Evolutionary conservation across 2,329 filamentous ascomycete genomes (phyloP).

Genomic region (Xylaria sp.): DNA sequence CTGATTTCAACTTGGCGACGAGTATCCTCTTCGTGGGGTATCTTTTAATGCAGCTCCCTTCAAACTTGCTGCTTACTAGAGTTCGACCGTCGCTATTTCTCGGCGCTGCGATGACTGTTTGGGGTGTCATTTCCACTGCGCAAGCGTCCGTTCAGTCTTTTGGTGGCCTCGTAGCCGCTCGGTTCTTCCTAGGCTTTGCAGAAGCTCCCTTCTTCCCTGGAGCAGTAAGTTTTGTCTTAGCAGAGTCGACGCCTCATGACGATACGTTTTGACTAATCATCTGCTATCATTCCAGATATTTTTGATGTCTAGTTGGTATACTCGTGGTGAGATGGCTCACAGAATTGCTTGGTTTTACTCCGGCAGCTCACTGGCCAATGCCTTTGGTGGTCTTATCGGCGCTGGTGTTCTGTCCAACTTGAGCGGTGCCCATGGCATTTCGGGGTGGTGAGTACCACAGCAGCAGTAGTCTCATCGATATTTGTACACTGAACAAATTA

Average conservation of each 20-base stretch:
- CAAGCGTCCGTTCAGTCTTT: slow-evolving; percentile 59
- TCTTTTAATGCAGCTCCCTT: slow-evolving; percentile 69
- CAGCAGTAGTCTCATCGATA: neutral
- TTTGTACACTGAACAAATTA: neutral
- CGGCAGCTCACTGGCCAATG: slow-evolving; percentile 59
- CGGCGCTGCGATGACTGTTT: slow-evolving; percentile 55
- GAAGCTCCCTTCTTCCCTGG: slow-evolving; percentile 64
- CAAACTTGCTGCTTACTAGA: slow-evolving; percentile 66
- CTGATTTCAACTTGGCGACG: slow-evolving; percentile 66
- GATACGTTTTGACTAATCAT: slow-evolving; percentile 11
- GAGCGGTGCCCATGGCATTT: slow-evolving; percentile 51
- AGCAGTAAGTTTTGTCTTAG: slow-evolving; percentile 41
- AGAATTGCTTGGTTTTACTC: slow-evolving; percentile 60
- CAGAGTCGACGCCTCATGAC: neutral
- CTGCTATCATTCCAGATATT: slow-evolving; percentile 47
- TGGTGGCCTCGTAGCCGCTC: slow-evolving; percentile 54
- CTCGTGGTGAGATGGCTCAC: slow-evolving; percentile 54
- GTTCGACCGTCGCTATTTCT: slow-evolving; percentile 65
- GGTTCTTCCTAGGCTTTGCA: slow-evolving; percentile 60
- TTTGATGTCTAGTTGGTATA: slow-evolving; percentile 59
- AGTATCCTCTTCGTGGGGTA: slow-evolving; percentile 69
- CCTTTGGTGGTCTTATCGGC: slow-evolving; percentile 62
- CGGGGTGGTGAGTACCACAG: slow-evolving; percentile 49
- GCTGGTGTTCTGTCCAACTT: slow-evolving; percentile 59
- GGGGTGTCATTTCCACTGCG: slow-evolving; percentile 52